Percentiles rank a stretch among this genome's conserved stretches.
Conservation (phyloP, 2,329 filamentous ascomycete species). For the Exophiala mesophila region DNA sequence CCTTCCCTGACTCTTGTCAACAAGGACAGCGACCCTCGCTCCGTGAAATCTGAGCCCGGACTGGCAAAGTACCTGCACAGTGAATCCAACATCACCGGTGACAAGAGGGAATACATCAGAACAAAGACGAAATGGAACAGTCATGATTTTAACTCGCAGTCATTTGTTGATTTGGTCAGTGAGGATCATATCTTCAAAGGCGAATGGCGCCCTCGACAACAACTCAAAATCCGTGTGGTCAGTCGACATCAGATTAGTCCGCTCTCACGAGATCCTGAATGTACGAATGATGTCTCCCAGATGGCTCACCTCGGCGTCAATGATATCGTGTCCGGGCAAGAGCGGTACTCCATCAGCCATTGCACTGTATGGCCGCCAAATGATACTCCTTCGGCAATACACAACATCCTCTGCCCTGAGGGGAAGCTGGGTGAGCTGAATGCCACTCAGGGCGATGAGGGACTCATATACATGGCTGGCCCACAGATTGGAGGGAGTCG, state of each 20-base stretch:
- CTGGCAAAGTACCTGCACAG: constrained; percentile 36
- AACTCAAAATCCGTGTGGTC: constrained; percentile 38
- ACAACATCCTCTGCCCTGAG: constrained; percentile 37
- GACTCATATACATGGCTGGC: constrained; percentile 37
- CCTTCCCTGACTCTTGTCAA: constrained; percentile 20
- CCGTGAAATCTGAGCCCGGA: constrained; percentile 35
- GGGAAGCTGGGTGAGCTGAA: constrained; percentile 31
- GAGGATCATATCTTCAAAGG: constrained; percentile 31
- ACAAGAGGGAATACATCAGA: constrained; percentile 38
- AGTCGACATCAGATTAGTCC: constrained; percentile 40
- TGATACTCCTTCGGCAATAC: constrained; percentile 35
- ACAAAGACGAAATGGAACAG: constrained; percentile 41
- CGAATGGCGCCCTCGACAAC: constrained; percentile 33
- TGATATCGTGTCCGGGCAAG: constrained; percentile 34
- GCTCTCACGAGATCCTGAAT: constrained; percentile 30
- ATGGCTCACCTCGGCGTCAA: constrained; percentile 27
- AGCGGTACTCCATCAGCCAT: constrained; percentile 36
- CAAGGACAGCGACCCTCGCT: constrained; percentile 23
- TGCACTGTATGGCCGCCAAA: constrained; percentile 40
- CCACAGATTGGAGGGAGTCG: constrained; percentile 21
- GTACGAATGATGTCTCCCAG: constrained; percentile 30
- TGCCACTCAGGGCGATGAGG: constrained; percentile 37
- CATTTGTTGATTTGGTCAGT: constrained; percentile 42
- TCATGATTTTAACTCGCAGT: constrained; percentile 38
- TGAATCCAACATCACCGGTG: constrained; percentile 29